Conservation (phyloP, 2,329 filamentous ascomycete species). For the Neofusicoccum kwambonambiense region DNA sequence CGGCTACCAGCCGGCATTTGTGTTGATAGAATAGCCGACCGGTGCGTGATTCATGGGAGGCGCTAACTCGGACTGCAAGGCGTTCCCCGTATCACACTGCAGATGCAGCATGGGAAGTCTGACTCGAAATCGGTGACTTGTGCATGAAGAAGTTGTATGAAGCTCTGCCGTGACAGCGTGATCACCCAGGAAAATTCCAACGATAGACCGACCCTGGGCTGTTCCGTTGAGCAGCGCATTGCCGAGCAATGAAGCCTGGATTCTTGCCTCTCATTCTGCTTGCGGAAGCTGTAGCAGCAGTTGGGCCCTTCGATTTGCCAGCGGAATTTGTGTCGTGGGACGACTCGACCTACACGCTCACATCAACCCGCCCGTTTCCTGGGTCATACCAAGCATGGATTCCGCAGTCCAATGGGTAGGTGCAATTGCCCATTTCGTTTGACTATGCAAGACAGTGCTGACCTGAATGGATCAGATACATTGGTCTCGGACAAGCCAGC, state of each 20-base stretch:
- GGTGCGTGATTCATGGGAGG: too few relatives aligned
- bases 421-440: neutral
- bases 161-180: neutral
- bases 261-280: neutral
- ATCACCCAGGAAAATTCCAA: neutral
- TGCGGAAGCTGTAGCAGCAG: neutral
- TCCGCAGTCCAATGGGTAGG: constrained; percentile 44
- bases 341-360: neutral
- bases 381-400: neutral
- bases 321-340: neutral
- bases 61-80: too few relatives aligned
- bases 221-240: neutral
- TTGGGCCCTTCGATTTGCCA: neutral
- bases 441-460: neutral
- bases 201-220: neutral
- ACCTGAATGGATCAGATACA: constrained; percentile 54
- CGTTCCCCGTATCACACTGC: neutral
- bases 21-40: too few relatives aligned
- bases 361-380: neutral
- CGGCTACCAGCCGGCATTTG: too few relatives aligned
- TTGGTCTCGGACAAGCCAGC: constrained; percentile 64
- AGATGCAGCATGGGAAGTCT: neutral
- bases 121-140: too few relatives aligned
- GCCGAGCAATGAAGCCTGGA: neutral
- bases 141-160: neutral